Conservation (phyloP, 2,329 filamentous ascomycete species). For the Aspergillus phoenicis region DNA sequence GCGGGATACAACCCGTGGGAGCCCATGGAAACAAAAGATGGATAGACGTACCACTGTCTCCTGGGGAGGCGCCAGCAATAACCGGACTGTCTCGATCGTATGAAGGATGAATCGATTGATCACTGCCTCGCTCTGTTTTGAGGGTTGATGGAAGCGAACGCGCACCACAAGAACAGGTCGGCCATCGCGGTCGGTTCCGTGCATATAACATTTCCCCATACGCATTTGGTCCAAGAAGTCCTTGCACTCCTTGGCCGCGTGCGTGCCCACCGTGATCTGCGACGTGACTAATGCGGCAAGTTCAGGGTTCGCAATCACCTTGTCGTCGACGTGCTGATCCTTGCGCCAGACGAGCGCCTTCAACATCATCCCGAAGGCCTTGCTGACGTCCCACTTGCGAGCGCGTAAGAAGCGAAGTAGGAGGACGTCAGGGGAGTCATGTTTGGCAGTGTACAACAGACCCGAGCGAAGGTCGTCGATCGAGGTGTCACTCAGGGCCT, state of each 20-base stretch:
- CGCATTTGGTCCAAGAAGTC: conserved; percentile 82
- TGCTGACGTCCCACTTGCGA: conserved; percentile 89
- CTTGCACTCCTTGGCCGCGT: conserved; percentile 65
- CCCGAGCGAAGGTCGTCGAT: conserved; percentile 76
- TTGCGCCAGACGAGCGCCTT: conserved; percentile 87
- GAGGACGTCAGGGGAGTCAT: conserved; percentile 85
- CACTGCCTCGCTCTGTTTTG: conserved; percentile 80
- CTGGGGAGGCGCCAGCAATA: conserved; percentile 73
- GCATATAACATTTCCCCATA: conserved; percentile 88
- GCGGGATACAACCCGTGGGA: background rate
- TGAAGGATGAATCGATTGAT: conserved; percentile 88
- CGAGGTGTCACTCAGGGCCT: conserved; percentile 71
- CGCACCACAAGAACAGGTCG: conserved; percentile 82
- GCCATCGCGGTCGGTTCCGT: conserved; percentile 79
- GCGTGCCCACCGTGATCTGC: conserved; percentile 60
- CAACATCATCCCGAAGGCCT: conserved; percentile 87
- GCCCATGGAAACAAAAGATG: background rate
- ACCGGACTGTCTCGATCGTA: conserved; percentile 86
- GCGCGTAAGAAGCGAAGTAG: conserved; percentile 79
- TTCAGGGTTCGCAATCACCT: conserved; percentile 77
- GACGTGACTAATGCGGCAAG: conserved; percentile 63
- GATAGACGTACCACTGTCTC: conserved; percentile 78
- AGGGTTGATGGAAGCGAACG: conserved; percentile 75
- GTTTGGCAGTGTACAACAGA: conserved; percentile 88
- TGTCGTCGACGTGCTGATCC: conserved; percentile 79